Percentiles rank a stretch among this genome's conserved stretches.
Evolutionary conservation across 345 rosid species (phyloP).

Genomic region (Erodium maritimum): DNA sequence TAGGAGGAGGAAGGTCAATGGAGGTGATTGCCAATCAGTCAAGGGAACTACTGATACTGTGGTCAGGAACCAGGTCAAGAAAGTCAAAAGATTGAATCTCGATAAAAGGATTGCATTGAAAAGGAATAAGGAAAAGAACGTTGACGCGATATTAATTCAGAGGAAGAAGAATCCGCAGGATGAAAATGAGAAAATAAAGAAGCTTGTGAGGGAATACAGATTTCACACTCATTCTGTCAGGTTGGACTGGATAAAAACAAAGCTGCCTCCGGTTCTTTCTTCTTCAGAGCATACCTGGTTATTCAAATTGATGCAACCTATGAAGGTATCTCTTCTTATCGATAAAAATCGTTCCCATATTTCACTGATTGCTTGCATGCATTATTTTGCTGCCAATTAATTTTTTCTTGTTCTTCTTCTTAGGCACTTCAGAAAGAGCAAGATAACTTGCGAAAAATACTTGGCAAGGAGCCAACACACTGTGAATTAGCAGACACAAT

Average conservation of each 20-base stretch:
- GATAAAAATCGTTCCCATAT: too few relatives aligned
- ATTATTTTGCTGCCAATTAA: constrained; percentile 12
- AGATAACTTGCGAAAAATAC: constrained; percentile 30
- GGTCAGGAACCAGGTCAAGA: constrained; percentile 39
- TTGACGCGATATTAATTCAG: constrained; percentile 7
- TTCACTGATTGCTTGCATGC: too few relatives aligned
- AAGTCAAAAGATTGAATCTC: constrained; percentile 51
- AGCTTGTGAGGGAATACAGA: constrained; percentile 63
- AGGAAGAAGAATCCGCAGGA: constrained; percentile 19
- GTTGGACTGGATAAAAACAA: constrained; percentile 93
- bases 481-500: constrained; percentile 51
- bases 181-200: constrained; percentile 61
- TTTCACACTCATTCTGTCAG: constrained; percentile 57
- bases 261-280: constrained; percentile 86
- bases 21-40: too few relatives aligned
- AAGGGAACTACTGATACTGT: too few relatives aligned
- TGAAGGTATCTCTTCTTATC: constrained; percentile 48
- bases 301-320: constrained; percentile 87
- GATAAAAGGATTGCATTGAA: constrained; percentile 49
- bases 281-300: constrained; percentile 74
- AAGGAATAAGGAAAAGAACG: constrained; percentile 27
- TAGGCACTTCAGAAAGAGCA: constrained; percentile 56
- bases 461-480: constrained; percentile 58
- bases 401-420: constrained; percentile 7
- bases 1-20: constrained; percentile 15